Evolutionary conservation across 2,329 filamentous ascomycete genomes (phyloP), one percentile per base, ranked within the genome.

Genomic region (Aureobasidium sp.): DNA sequence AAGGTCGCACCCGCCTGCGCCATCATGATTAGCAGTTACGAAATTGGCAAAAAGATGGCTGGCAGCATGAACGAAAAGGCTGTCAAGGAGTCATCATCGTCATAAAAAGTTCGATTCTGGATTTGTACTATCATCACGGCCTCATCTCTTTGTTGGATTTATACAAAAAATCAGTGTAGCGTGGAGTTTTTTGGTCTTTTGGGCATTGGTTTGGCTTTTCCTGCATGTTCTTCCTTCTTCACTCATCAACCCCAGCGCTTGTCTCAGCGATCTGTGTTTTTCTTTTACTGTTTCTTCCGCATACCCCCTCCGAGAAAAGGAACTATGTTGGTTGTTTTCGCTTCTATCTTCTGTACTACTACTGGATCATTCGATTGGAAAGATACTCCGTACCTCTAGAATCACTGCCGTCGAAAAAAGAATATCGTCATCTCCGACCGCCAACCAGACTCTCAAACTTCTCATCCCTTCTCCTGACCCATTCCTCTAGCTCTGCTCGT

Each of bases 21-120:
- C 31, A 97, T 99, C 72, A 99, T 99, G 94, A 97, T 99, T 72
- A 95, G 90, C 72, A 96, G 88, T 72, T 99, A 97, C 74, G 94
- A 99, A 75, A 84, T 97, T 41, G 92, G 94, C 56, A 99, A 99
- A 81, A 87, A 89, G 74, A 87, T 89, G 72, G 95, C 95, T 37
- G 82, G 85, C 60, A 82, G 84, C 12, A 84, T 90, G 55, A 97
- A 97, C 67, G 81, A 86, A 68, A 78, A 77, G 67, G 67, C 59
- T 31, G 53, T 57, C 53, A 45, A 57, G 39, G 53, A 57, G 37
- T 41, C 52, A 48, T 48, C 45, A 31, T 41, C 12, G 7, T 34
- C 15, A 29, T 31, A 52, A 15, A 37, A 17, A 36, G 6, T n/a
- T 36, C 17, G 48, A 36, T 51, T 29, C 29, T 20, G 31, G 12